Evolutionary conservation across 2,329 filamentous ascomycete genomes (phyloP).

Genomic region (Fusarium falciforme): DNA sequence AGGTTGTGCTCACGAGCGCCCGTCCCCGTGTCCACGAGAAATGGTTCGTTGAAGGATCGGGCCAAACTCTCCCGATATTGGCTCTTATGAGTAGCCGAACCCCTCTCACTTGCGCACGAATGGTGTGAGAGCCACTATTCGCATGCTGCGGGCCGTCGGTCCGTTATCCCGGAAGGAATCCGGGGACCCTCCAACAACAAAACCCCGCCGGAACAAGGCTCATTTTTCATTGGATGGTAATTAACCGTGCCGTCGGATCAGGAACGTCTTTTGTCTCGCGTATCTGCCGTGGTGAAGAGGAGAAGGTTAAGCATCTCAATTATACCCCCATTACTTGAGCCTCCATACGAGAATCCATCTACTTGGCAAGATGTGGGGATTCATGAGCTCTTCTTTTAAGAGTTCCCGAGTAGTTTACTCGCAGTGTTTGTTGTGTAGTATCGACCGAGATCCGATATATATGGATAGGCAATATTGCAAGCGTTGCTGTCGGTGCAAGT

Average conservation of each 20-base stretch:
- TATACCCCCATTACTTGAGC: not conserved
- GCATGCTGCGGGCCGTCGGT: constrained; percentile 2
- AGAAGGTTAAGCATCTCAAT: not conserved
- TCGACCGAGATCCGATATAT: not conserved
- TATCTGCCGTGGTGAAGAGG: not conserved
- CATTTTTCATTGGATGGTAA: not conserved
- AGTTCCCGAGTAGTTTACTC: not conserved
- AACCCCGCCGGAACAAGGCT: not conserved
- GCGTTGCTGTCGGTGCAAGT: not conserved
- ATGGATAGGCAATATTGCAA: too few relatives aligned
- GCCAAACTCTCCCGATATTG: not conserved
- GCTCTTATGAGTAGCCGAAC: not conserved
- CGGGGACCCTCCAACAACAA: not conserved
- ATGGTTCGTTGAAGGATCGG: not conserved
- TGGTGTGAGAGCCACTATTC: not conserved
- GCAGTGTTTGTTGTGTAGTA: not conserved
- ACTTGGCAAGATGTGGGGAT: not conserved
- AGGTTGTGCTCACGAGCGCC: not conserved
- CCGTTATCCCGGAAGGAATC: constrained; percentile 8
- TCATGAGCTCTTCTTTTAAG: not conserved
- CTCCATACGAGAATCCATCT: not conserved
- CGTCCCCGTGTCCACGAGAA: not conserved
- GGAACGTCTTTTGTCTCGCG: not conserved
- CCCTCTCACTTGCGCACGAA: constrained; percentile 1
- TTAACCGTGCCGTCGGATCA: not conserved